Evolutionary conservation across 2,329 filamentous ascomycete species (phyloP).

Genomic region (Capronia coronata): DNA sequence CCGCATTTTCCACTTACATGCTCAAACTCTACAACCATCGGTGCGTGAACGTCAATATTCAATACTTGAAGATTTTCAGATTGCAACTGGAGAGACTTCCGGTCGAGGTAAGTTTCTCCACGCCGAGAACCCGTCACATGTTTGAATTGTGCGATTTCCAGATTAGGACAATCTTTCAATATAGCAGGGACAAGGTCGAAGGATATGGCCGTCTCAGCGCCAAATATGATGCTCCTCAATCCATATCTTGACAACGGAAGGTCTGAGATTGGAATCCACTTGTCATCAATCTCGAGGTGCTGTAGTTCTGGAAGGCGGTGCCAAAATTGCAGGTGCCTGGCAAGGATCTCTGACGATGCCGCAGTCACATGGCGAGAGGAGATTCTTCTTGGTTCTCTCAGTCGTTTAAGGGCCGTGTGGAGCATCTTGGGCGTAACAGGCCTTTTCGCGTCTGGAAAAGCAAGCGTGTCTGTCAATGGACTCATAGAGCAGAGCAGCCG

Average conservation of each 20-base stretch:
- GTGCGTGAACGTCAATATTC: not conserved
- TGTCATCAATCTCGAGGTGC: conserved; percentile 6
- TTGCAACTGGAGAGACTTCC: not conserved
- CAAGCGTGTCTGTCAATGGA: conserved; percentile 48
- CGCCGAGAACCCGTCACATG: not conserved
- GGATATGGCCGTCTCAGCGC: not conserved
- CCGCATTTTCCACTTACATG: not conserved
- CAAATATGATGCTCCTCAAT: conserved; percentile 9
- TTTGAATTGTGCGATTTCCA: conserved; percentile 8
- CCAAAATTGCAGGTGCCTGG: not conserved
- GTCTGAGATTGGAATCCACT: not conserved
- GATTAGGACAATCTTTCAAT: conserved; percentile 4
- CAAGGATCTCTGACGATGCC: not conserved
- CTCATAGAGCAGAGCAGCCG: conserved; percentile 44
- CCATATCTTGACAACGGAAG: conserved; percentile 8
- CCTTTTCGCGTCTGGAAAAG: conserved; percentile 43
- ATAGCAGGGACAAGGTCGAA: not conserved
- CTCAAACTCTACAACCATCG: not conserved
- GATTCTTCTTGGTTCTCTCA: conserved; percentile 32
- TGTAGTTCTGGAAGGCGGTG: conserved; percentile 3
- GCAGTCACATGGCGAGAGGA: conserved; percentile 24
- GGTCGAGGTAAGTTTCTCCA: not conserved
- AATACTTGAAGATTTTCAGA: not conserved
- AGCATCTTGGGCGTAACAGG: conserved; percentile 35
- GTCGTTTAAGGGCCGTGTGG: conserved; percentile 34